phyloP scores from a whole-genome alignment of 306 rosid species.

The Lablab purpureus region DNA sequence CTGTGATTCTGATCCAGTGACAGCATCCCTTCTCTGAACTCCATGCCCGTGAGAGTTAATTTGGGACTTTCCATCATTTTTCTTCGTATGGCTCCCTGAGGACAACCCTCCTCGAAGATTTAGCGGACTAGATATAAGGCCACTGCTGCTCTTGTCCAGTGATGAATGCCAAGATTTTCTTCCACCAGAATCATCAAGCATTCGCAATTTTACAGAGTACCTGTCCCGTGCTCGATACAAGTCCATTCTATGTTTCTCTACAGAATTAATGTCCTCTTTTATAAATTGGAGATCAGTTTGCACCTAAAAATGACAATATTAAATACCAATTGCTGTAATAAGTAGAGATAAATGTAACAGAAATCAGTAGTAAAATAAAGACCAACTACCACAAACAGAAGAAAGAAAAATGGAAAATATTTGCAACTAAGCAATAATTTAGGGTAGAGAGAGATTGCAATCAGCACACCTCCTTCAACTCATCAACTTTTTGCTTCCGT shows the following conservation, averaged over 20 bases:
- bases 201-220: slow-evolving; percentile 71
- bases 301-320: slow-evolving; percentile 56
- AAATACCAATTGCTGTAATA: slow-evolving; percentile 35
- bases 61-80: slow-evolving; percentile 68
- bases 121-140: slow-evolving; percentile 63
- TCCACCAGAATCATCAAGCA: slow-evolving; percentile 74
- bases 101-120: slow-evolving; percentile 67
- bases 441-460: slow-evolving; percentile 33
- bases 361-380: slow-evolving; percentile 31
- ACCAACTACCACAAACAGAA: slow-evolving; percentile 20
- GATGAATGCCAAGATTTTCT: slow-evolving; percentile 78
- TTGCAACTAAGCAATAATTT: slow-evolving; percentile 26
- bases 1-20: slow-evolving; percentile 77
- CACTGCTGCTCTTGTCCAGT: slow-evolving; percentile 62
- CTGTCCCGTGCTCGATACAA: slow-evolving; percentile 78
- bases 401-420: slow-evolving; percentile 25
- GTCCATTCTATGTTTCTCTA: slow-evolving; percentile 90
- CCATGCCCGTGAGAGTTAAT: slow-evolving; percentile 64
- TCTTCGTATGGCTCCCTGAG: slow-evolving; percentile 70
- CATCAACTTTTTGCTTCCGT: slow-evolving; percentile 85
- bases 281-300: slow-evolving; percentile 93
- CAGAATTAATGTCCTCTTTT: slow-evolving; percentile 85
- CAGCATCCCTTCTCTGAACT: slow-evolving; percentile 70
- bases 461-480: slow-evolving; percentile 79
- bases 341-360: slow-evolving; percentile 26